Conservation (phyloP, 75 land plant species). For the Gnetum montanum region DNA sequence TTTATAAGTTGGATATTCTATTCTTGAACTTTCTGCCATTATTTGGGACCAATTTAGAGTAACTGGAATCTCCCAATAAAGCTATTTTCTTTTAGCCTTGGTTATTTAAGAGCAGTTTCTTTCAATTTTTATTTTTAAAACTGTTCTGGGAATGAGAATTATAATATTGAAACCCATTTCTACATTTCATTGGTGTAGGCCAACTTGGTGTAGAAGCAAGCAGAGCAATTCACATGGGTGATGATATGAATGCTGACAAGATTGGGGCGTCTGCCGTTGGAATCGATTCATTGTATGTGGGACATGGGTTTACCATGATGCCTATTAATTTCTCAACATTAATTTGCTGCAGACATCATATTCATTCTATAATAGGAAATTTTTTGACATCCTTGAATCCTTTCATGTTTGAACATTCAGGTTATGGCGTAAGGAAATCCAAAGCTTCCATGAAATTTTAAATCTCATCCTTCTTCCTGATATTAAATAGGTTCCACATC, state of each 20-base stretch:
- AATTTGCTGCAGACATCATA: background rate
- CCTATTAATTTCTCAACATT: background rate
- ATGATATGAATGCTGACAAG: constrained; percentile 69
- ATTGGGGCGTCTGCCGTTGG: constrained; percentile 74
- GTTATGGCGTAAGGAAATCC: constrained; percentile 59
- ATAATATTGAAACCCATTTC: too few relatives aligned
- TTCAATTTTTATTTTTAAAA: too few relatives aligned
- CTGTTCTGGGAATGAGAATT: too few relatives aligned
- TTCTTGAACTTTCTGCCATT: too few relatives aligned
- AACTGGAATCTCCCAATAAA: too few relatives aligned
- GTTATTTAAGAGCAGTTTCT: too few relatives aligned
- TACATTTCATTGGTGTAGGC: too few relatives aligned
- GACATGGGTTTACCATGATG: background rate
- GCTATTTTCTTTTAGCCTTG: too few relatives aligned
- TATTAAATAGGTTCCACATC: too few relatives aligned
- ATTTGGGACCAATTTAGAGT: too few relatives aligned
- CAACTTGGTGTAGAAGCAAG: constrained; percentile 39
- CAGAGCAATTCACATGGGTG: constrained; percentile 82
- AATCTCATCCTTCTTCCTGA: constrained; percentile 21
- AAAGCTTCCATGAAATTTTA: constrained; percentile 36
- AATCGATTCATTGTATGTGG: constrained; percentile 69
- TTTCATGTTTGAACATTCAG: constrained; percentile 20
- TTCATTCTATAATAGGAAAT: background rate
- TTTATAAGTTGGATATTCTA: too few relatives aligned
- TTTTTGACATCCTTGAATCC: too few relatives aligned